Conservation (phyloP, 805 yeast genomes). For the Blastobotrys chiropterorum region DNA sequence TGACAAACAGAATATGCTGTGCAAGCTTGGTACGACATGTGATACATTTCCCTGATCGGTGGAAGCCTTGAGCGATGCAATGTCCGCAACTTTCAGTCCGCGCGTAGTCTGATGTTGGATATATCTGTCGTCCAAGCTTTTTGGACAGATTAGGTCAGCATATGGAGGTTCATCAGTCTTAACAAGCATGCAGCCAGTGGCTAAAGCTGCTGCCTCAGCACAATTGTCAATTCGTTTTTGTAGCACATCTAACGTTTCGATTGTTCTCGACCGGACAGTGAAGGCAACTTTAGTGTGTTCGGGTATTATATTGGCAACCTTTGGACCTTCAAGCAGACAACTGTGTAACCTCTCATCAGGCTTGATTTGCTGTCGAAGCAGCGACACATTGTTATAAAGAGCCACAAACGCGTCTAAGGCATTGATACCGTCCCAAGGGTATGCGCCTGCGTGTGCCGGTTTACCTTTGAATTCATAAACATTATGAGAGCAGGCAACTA, state of each 20-base stretch:
- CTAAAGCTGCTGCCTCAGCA: slow-evolving; percentile 5
- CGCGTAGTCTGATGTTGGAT: background rate
- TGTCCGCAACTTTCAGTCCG: slow-evolving; percentile 1
- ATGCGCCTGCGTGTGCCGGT: slow-evolving; percentile 29
- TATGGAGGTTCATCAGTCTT: background rate
- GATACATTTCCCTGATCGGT: slow-evolving; percentile 5
- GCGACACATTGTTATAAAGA: slow-evolving; percentile 24
- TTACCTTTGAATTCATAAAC: slow-evolving; percentile 24
- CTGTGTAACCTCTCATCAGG: slow-evolving; percentile 27
- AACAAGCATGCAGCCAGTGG: slow-evolving; percentile 3
- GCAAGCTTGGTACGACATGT: background rate
- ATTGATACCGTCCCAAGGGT: slow-evolving; percentile 29
- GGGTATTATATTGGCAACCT: slow-evolving; percentile 26
- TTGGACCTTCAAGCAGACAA: slow-evolving; percentile 22
- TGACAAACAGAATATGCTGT: background rate
- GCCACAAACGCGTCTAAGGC: slow-evolving; percentile 29
- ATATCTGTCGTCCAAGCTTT: background rate
- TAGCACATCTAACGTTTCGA: background rate
- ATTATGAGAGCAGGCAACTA: background rate
- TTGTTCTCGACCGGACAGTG: background rate
- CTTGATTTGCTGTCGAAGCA: slow-evolving; percentile 27
- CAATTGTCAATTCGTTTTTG: background rate
- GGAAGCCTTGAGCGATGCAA: background rate
- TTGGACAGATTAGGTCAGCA: background rate
- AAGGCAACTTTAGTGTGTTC: slow-evolving; percentile 7